A percentile compares a stretch with the other conserved stretches of the same genome.
Evolutionary conservation across 2,329 filamentous ascomycete genomes (phyloP).

Genomic region (Cladosporium sp.): DNA sequence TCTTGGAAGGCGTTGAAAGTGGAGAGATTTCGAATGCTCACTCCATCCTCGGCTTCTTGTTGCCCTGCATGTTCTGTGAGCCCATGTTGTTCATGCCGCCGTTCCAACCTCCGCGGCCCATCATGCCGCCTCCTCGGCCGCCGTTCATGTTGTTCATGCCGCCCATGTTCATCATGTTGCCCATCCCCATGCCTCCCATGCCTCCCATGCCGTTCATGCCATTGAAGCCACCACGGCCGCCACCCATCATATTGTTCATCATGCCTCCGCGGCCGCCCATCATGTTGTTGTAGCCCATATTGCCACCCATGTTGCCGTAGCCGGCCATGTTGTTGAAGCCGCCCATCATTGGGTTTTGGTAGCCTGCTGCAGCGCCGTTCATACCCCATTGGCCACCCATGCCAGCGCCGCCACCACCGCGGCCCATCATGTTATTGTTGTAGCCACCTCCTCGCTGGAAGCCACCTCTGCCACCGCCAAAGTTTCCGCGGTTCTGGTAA

Average conservation of each 20-base stretch:
- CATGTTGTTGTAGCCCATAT: conserved; percentile 32
- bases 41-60: conserved; percentile 19
- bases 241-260: conserved; percentile 34
- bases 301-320: conserved; percentile 26
- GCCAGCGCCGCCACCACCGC: conserved; percentile 8
- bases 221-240: conserved; percentile 45
- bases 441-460: conserved; percentile 19
- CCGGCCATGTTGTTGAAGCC: conserved; percentile 17
- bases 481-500: conserved; percentile 25
- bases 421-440: conserved; percentile 10
- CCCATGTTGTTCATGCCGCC: conserved; percentile 24
- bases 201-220: conserved; percentile 44
- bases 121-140: conserved; percentile 48
- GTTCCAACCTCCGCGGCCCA: conserved; percentile 29
- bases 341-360: conserved; percentile 19
- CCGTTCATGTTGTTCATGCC: conserved; percentile 27
- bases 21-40: neutral
- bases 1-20: neutral
- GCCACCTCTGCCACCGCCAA: conserved; percentile 16
- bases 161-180: conserved; percentile 25
- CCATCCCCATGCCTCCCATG: conserved; percentile 15
- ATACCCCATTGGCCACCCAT: conserved; percentile 20
- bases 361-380: conserved; percentile 17
- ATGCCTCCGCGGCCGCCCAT: conserved; percentile 21
- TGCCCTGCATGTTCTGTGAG: conserved; percentile 49